These are phyloP conservation scores for Fusarium oligoseptatum DNA, from an alignment of 2,329 filamentous ascomycete genomes.

Conservation along the genomic window DNA sequence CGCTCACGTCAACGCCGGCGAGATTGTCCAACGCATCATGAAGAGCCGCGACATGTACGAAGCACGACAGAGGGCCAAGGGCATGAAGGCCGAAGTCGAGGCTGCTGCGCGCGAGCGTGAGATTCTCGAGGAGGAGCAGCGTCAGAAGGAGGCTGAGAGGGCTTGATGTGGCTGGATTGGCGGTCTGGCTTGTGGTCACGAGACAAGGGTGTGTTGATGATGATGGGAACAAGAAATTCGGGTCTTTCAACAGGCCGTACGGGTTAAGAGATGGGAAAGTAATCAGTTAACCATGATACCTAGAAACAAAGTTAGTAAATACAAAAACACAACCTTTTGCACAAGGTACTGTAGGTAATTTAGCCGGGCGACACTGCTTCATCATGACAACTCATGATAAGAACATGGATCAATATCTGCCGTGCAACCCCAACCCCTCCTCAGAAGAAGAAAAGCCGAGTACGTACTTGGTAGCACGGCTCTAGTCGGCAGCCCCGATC, in stretches of 20 bases:
- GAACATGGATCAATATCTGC: neutral
- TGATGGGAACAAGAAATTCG: neutral
- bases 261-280: slow-evolving; percentile 23
- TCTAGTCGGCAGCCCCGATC: slow-evolving; percentile 14
- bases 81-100: slow-evolving; percentile 85
- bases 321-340: neutral
- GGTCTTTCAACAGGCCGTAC: slow-evolving; percentile 46
- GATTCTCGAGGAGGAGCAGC: slow-evolving; percentile 71
- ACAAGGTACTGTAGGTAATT: neutral
- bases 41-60: slow-evolving; percentile 90
- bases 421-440: neutral
- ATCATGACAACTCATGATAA: slow-evolving; percentile 23
- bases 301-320: slow-evolving; percentile 1
- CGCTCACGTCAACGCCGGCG: slow-evolving; percentile 88
- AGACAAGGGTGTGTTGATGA: slow-evolving; percentile 8
- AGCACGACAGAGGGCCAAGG: slow-evolving; percentile 90
- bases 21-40: slow-evolving; percentile 93
- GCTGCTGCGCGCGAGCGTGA: slow-evolving; percentile 73
- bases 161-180: slow-evolving; percentile 29
- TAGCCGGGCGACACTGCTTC: neutral
- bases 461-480: neutral
- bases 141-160: slow-evolving; percentile 59
- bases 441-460: neutral
- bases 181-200: slow-evolving; percentile 3
- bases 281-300: slow-evolving; percentile 37